phyloP scores from a whole-genome alignment of 2,329 filamentous ascomycete species.

The Tolypocladium tundrense region DNA sequence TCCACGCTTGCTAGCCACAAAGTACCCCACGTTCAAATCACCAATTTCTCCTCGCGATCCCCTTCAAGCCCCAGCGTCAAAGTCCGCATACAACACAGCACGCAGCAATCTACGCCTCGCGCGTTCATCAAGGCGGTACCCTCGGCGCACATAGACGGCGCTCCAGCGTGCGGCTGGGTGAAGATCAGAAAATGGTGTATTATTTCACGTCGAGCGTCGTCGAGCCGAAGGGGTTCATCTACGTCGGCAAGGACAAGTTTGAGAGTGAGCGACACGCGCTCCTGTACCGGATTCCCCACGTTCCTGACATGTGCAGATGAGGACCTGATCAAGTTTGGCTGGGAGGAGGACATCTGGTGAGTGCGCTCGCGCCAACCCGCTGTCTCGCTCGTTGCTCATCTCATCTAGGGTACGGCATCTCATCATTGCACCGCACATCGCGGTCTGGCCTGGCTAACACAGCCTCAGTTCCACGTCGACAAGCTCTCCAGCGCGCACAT shows the following conservation, averaged over 20 bases:
- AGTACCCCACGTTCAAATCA: neutral
- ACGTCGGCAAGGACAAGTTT: slow-evolving; percentile 97
- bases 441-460: neutral
- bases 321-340: slow-evolving; percentile 87
- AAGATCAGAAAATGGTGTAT: slow-evolving; percentile 65
- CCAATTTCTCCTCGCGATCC: neutral
- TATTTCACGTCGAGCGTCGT: slow-evolving; percentile 88
- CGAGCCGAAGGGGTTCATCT: slow-evolving; percentile 74
- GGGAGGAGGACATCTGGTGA: slow-evolving; percentile 93
- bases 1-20: neutral
- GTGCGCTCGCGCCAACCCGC: slow-evolving; percentile 9
- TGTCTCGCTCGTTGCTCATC: slow-evolving; percentile 1
- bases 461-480: slow-evolving; percentile 78
- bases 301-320: slow-evolving; percentile 56
- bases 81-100: too few relatives aligned
- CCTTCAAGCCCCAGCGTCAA: neutral
- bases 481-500: slow-evolving; percentile 96
- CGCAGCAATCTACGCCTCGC: neutral
- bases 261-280: slow-evolving; percentile 59
- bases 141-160: neutral
- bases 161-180: neutral
- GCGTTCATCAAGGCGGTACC: too few relatives aligned
- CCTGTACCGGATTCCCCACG: neutral
- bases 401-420: slow-evolving; percentile 14
- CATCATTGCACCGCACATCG: too few relatives aligned